These are phyloP conservation scores for Suillus variegatus DNA, from an alignment of 768 basidiomycete genomes.

Conservation along the genomic window DNA sequence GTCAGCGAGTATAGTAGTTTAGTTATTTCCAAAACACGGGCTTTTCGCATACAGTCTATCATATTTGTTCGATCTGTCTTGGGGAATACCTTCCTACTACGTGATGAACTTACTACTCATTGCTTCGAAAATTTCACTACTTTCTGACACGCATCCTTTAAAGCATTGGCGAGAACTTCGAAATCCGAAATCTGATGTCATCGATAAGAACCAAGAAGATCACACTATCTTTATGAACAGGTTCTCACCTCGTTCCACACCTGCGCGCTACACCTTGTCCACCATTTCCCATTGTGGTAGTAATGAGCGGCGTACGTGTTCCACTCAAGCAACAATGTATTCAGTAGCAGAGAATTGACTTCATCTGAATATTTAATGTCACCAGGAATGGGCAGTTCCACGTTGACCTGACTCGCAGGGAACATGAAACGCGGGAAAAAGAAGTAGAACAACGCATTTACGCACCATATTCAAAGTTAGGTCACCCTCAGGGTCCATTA, in stretches of 20 bases:
- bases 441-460: constrained; percentile 20
- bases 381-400: constrained; percentile 38
- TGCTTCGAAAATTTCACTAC: constrained; percentile 13
- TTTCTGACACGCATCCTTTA: constrained; percentile 24
- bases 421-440: neutral
- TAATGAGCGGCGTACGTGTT: constrained; percentile 14
- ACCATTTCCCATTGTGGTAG: constrained; percentile 33
- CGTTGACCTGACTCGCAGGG: constrained; percentile 35
- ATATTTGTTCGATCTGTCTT: neutral
- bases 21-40: neutral
- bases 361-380: constrained; percentile 23
- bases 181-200: constrained; percentile 31
- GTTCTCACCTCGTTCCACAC: constrained; percentile 33
- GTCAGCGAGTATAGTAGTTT: neutral
- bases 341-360: constrained; percentile 16
- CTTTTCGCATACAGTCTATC: neutral
- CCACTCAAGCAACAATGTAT: constrained; percentile 25
- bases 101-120: neutral
- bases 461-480: constrained; percentile 72
- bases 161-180: constrained; percentile 27
- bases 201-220: neutral
- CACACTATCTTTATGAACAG: neutral
- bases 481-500: constrained; percentile 62
- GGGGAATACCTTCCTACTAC: neutral
- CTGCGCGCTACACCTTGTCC: constrained; percentile 32